These are phyloP conservation scores for Globisporangium apiculatum DNA, from an alignment of 352 stramenopile species.

Conservation along the genomic window DNA sequence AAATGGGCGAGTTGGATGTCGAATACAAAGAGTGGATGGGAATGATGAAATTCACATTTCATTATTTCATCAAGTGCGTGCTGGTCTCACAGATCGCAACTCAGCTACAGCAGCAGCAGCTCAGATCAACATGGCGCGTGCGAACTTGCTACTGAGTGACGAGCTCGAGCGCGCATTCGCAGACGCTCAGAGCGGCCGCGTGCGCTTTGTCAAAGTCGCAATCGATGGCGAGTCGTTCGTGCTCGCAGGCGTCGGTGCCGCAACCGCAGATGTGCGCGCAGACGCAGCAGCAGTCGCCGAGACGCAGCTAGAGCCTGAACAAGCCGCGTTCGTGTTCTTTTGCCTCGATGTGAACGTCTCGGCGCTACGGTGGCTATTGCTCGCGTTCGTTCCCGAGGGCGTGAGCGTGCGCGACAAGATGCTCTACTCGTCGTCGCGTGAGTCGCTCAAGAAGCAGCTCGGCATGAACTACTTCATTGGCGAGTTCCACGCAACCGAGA, in stretches of 20 bases:
- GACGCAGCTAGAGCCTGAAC: conserved; percentile 20
- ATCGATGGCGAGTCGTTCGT: conserved; percentile 64
- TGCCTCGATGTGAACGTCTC: conserved; percentile 67
- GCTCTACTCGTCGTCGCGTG: conserved; percentile 88
- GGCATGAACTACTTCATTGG: conserved; percentile 88
- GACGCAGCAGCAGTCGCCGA: conserved; percentile 32
- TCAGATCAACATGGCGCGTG: conserved; percentile 41
- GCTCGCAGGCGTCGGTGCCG: conserved; percentile 29
- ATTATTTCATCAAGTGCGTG: no score
- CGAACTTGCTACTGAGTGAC: conserved; percentile 44
- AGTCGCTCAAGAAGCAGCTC: conserved; percentile 88
- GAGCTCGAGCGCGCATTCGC: conserved; percentile 69
- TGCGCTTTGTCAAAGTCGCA: conserved; percentile 61
- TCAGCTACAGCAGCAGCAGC: no score
- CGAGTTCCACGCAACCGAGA: conserved; percentile 84
- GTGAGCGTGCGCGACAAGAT: conserved; percentile 86
- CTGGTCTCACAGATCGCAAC: no score
- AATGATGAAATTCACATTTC: no score
- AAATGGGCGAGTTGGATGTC: no score
- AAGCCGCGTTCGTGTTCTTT: conserved; percentile 70
- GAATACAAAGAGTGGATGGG: no score
- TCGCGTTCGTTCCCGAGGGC: conserved; percentile 72
- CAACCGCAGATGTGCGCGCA: conserved; percentile 28
- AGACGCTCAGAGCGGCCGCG: conserved; percentile 56
- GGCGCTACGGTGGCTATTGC: conserved; percentile 68